Evolutionary conservation across 805 yeast species (phyloP), one percentile per base, ranked within the genome.

Genomic region (Metschnikowia colocasiae): DNA sequence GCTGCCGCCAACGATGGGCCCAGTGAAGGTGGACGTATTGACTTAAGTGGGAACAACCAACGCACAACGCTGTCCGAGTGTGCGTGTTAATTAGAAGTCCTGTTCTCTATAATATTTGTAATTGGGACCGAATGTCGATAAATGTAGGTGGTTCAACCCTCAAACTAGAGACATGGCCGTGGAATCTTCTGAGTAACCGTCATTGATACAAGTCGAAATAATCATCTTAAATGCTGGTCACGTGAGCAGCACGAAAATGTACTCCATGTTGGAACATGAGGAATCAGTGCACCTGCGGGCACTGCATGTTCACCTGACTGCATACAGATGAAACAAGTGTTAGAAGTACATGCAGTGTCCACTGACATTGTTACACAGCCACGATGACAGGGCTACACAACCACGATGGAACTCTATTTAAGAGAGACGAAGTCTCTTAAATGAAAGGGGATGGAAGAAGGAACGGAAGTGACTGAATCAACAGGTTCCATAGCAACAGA

Each of bases 21-120:
- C 19, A 45, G 50, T 23, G 53, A 52, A 46, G 49, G 52, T 15
- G 51, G 54, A n/a, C 49, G 53, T 33, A 70, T 71, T 45, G 76
- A 71, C 52, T 71, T 71, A 57, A 63, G 59, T 22, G 59, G 59
- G 9, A 49, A 47, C 43, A 46, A 36, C 41, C 57, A 53, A 45
- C 55, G 57, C 34, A 39, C 51, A 6, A 18, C 48, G 15, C 48
- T 46, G 30, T 51, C 57, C 15, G 59, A 52, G 50, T 55, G 59
- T 44, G 58, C 55, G n/a, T 55, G 58, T 38, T 55, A 40, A 34
- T 19, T 15, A 13, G 25, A 19, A 32, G 20, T 16, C 45, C 40
- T 33, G 23, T 19, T 8, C 10, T 23, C n/a, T 36, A 20, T 23
- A 13, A 22, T n/a, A 22, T 31, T 9, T 31, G 38, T 18, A 22